Evolutionary conservation across 2,329 filamentous ascomycete genomes (phyloP), one percentile per base, ranked within the genome.

Genomic region (Emergomyces africanus): DNA sequence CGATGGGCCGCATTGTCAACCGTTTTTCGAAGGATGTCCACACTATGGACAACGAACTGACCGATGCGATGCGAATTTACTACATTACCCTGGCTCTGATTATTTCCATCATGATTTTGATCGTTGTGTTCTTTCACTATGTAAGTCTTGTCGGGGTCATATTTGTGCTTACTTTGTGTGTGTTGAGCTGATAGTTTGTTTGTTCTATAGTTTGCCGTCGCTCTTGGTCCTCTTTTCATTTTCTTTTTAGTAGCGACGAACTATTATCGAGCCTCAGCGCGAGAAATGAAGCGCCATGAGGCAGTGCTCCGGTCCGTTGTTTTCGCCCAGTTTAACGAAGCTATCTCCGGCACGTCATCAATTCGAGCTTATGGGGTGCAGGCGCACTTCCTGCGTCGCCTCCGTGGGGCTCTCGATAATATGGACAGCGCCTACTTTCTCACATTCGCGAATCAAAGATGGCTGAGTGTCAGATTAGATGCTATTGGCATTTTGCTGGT

Each of bases 391-490:
- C 81, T 86, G 10, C 69, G 70, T 1, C 84, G 87, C 41, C 80
- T 97, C 51, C 81, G 86, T 55, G 75, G 80, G 1, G 79, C 89
- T 0, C 88, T 97, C 62, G 90, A 99, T 70, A 82, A 89, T 63
- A 96, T 97, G 91, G 86, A 97, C 70, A 83, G 86, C 28, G 92
- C 92, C 0, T 97, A 97, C 73, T 99, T 90, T 71, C 80, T 97
- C 41, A 97, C 92, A 0, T 97, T 95, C 70, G 88, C 90, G 4
- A 97, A 96, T 69, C 92, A 97, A 75, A 83, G 94, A 44, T 99
- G 92, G 92, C 79, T 97, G 18, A 90, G 88, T 9, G 77, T 91
- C 2, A 85, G 94, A 3, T 80, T 97, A 1, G 94, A 97, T 70
- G 77, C 85, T 42, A 89, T 97, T 57, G 90, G 90, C 23, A 91